Percentiles rank a stretch among this genome's conserved stretches.
Evolutionary conservation across 257 asterid genomes (phyloP).

Genomic region (Solanum bulbocastanum): DNA sequence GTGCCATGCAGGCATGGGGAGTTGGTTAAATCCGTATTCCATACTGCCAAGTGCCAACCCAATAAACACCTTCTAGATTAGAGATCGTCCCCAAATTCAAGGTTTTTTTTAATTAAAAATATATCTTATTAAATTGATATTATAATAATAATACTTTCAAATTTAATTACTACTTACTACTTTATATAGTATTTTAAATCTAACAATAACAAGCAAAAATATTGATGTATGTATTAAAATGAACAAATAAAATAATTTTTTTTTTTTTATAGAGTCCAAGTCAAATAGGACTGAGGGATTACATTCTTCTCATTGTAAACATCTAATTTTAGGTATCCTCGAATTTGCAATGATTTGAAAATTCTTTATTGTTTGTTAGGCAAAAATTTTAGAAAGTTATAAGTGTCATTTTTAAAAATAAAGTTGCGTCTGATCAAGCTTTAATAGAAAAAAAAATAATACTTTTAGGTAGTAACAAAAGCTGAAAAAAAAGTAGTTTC

Average conservation of each 20-base stretch:
- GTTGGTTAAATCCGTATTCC: neutral
- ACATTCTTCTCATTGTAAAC: neutral
- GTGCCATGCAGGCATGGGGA: neutral
- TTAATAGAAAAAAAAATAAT: neutral
- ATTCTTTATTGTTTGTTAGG: neutral
- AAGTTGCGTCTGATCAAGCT: neutral
- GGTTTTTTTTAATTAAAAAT: too few species aligned
- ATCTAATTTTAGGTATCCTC: neutral
- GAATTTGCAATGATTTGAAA: neutral
- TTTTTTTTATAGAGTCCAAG: neutral
- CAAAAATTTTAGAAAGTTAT: neutral
- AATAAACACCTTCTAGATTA: neutral
- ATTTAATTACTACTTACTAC: neutral
- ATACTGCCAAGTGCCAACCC: neutral
- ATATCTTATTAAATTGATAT: too few species aligned
- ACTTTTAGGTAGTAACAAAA: neutral
- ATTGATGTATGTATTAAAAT: too few species aligned
- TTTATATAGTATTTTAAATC: neutral
- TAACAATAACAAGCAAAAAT: neutral
- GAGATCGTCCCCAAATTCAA: neutral
- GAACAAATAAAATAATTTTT: neutral
- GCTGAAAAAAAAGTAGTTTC: neutral
- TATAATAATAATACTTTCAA: neutral
- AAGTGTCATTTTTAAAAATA: neutral
- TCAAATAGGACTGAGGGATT: neutral